Conservation (phyloP, 805 yeast genomes). For the Metschnikowia continentalis region DNA sequence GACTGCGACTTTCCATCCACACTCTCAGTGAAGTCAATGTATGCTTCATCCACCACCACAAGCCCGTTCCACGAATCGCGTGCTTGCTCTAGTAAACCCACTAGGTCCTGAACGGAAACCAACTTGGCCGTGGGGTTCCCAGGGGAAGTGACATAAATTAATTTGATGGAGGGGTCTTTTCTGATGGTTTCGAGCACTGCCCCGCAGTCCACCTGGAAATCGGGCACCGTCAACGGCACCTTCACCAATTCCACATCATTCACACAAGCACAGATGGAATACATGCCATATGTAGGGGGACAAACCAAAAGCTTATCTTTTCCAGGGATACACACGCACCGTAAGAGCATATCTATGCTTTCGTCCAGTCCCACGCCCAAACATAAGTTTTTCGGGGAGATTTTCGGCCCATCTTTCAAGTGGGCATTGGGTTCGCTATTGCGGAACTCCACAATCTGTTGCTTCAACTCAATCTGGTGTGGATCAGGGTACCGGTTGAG, state of each 20-base stretch:
- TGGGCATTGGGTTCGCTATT: conserved; percentile 43
- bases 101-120: conserved; percentile 38
- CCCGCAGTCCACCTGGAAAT: conserved; percentile 55
- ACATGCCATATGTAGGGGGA: conserved; percentile 99
- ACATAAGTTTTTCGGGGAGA: conserved; percentile 69
- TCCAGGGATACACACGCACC: conserved; percentile 82
- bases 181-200: conserved; percentile 49
- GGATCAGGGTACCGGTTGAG: conserved; percentile 97
- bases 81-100: conserved; percentile 43
- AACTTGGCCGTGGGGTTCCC: conserved; percentile 91
- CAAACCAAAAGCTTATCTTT: conserved; percentile 76
- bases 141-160: conserved; percentile 86
- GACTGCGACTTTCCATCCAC: conserved; percentile 46
- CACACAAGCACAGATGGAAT: conserved; percentile 81
- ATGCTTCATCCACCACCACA: conserved; percentile 91
- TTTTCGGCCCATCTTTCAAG: conserved; percentile 13
- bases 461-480: conserved; percentile 76
- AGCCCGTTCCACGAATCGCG: conserved; percentile 63
- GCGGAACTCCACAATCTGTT: conserved; percentile 66
- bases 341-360: conserved; percentile 80
- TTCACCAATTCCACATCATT: conserved; percentile 78
- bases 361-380: conserved; percentile 98
- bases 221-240: conserved; percentile 58
- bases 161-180: conserved; percentile 60
- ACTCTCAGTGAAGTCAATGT: conserved; percentile 65